These are phyloP conservation scores for Quercus tomentella DNA, from an alignment of 331 rosid species.

Conservation along the genomic window DNA sequence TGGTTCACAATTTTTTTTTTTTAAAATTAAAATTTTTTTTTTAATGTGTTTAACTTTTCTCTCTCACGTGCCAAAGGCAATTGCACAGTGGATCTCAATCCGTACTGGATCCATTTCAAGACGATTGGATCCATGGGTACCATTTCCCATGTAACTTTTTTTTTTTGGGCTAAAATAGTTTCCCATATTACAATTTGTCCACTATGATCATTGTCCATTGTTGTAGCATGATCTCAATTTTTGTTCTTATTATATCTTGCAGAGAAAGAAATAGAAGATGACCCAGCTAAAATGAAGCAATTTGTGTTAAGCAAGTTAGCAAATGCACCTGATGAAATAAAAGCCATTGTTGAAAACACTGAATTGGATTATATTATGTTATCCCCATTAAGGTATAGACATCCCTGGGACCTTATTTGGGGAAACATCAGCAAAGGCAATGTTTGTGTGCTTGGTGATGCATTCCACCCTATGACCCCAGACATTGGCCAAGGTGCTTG, in stretches of 20 bases:
- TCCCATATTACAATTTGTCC: too few species aligned
- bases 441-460: constrained; percentile 56
- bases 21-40: too few species aligned
- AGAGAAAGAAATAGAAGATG: constrained; percentile 37
- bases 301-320: constrained; percentile 33
- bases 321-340: constrained; percentile 28
- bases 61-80: too few species aligned
- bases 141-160: too few species aligned
- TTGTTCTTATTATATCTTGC: neutral
- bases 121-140: too few species aligned
- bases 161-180: too few species aligned
- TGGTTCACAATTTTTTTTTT: too few species aligned
- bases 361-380: constrained; percentile 18
- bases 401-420: constrained; percentile 52
- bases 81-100: too few species aligned
- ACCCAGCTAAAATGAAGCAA: constrained; percentile 40
- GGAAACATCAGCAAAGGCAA: constrained; percentile 43
- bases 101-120: too few species aligned
- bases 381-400: constrained; percentile 40
- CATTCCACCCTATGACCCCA: constrained; percentile 60
- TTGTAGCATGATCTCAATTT: neutral
- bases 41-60: too few species aligned
- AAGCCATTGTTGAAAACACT: constrained; percentile 28
- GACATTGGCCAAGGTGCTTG: constrained; percentile 61
- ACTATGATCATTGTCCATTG: too few species aligned